Evolutionary conservation across 164 flowering plant species (phyloP).

Genomic region (Annona cherimola): DNA sequence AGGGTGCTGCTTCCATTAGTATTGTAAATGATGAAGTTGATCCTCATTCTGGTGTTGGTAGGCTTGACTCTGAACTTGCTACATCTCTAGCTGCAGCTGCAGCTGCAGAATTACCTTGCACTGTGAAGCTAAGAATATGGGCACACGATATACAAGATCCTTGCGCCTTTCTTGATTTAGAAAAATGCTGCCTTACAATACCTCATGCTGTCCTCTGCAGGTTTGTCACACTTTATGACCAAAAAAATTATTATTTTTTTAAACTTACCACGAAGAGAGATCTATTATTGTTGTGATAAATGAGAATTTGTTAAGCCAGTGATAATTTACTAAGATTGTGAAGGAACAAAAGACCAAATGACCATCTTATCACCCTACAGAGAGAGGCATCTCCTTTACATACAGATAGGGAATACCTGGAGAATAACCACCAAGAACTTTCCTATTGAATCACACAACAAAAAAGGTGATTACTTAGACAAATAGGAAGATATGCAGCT

Average conservation of each 20-base stretch:
- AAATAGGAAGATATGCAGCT: neutral
- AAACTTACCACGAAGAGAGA: neutral
- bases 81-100: constrained; percentile 79
- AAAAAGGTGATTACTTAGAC: neutral
- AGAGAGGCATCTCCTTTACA: neutral
- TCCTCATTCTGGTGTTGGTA: constrained; percentile 43
- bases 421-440: neutral
- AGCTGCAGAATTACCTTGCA: constrained; percentile 92
- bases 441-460: neutral
- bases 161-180: constrained; percentile 61
- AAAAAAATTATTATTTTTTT: neutral
- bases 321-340: neutral
- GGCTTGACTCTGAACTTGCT: constrained; percentile 71
- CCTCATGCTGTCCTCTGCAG: constrained; percentile 99
- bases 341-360: neutral
- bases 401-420: neutral
- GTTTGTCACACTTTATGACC: constrained; percentile 29
- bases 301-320: neutral
- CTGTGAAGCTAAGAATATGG: constrained; percentile 94
- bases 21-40: constrained; percentile 36
- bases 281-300: neutral
- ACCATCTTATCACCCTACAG: neutral
- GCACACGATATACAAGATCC: constrained; percentile 77
- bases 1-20: constrained; percentile 28
- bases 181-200: constrained; percentile 64